Evolutionary conservation across 2,329 filamentous ascomycete genomes (phyloP), one percentile per base, ranked within the genome.

Genomic region (Talaromyces sp.): DNA sequence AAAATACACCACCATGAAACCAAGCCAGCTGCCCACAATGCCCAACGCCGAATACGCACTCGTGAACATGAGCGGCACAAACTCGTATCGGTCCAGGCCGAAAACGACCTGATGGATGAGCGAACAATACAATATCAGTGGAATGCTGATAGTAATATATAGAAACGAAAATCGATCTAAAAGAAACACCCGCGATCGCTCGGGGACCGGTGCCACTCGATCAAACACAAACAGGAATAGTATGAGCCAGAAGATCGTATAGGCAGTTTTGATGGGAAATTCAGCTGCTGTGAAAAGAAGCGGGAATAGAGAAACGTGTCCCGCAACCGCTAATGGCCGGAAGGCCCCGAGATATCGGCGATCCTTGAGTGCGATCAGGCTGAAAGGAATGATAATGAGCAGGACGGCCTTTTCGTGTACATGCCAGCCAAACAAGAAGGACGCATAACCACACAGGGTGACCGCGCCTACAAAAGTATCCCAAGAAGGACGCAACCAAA

Each of bases 371-470:
- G 93, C 92, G 60, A 97, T 87, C 61, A 99, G 82, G 65, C 89
- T 95, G 78, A 97, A 97, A 0, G 94, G 94, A 51, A 97, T 89
- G 64, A 99, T 91, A 69, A 97, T 88, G 19, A 97, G 83, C 21
- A 99, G 82, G 58, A 99, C 89, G 1, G 94, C 94, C 75, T 99
- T 99, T 71, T 99, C 94, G 67, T 99, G 94, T 8, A 99, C 94
- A 69, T 99, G 94, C 91, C 93, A 99, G 58, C 94, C 93, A 66
- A 97, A 97, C 9, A 99, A 81, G 76, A 99, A 99, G 0, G 93
- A 97, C 0, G 93, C 89, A 70, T 97, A 99, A 59, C 90, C 94
- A 69, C 94, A 97, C 15, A 97, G 84, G 0, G 93, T 97, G 45
- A 96, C 83, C 0, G 91, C 88, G 3, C 91, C 91, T 41, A 97